Evolutionary conservation across 805 yeast species (phyloP), one percentile per base, ranked within the genome.

Genomic region (Lipomyces yamadae): DNA sequence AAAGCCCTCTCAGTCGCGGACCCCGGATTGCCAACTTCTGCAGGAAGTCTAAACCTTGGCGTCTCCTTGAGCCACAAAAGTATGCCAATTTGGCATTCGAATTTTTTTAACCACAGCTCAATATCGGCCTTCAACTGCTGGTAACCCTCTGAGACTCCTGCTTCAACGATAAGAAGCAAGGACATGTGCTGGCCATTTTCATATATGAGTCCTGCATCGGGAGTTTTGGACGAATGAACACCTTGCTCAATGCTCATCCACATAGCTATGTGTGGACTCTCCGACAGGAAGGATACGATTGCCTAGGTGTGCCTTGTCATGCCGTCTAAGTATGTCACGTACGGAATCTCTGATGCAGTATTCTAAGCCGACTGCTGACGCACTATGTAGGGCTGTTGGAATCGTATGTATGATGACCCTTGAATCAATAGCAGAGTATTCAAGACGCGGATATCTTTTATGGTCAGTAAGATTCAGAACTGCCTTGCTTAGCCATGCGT

Each of bases 341-440:
- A 39, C n/a, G 45, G 45, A 39, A 4, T 39, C 45, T 1, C 45
- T 39, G 45, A 39, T 39, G 45, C 45, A 39, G 4, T 4, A 5
- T 11, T 39, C 4, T 39, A 39, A 11, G 45, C 45, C 45, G 45
- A 39, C 45, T 39, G 45, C 45, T 39, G 45, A 39, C 18, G 18
- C 45, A 39, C 45, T 13, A 39, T 13, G 45, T 39, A 39, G 45
- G 11, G 45, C 45, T 13, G 45, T 39, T 39, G 45, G 45, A 39
- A 39, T 39, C 45, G 45, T 39, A n/a, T 39, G 18, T 39, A 39
- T 39, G 45, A 13, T 39, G n/a, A 39, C 45, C 5, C 45, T 39
- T 39, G 45, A 39, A 39, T 39, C 45, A 39, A 39, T 8, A 39
- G 45, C 45, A 39, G 45, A 39, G 45, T 39, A 39, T 39, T 39